Conservation (phyloP, 495 filamentous ascomycete species). For the Podospora sp. region DNA sequence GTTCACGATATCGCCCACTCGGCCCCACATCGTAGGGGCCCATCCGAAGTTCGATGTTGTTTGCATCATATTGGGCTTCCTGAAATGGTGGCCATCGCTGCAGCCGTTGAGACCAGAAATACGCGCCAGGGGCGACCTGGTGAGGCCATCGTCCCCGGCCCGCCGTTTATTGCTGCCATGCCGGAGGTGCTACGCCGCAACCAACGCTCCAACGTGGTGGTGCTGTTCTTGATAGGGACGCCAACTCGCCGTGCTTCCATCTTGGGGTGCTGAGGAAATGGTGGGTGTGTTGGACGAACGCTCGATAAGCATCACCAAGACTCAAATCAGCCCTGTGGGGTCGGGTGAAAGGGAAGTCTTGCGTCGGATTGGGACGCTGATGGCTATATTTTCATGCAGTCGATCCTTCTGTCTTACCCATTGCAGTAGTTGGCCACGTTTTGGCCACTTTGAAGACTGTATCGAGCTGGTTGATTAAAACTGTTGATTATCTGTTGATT, state of each 20-base stretch:
- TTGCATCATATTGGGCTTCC: background rate
- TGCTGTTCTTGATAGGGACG: background rate
- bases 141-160: background rate
- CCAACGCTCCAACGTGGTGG: background rate
- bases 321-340: background rate
- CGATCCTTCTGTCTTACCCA: background rate
- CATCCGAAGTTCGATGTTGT: background rate
- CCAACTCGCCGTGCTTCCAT: background rate
- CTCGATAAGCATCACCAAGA: background rate
- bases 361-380: background rate
- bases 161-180: background rate
- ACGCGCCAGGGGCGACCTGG: background rate
- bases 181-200: background rate
- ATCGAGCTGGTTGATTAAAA: background rate
- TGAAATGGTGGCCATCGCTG: background rate
- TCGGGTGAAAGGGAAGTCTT: background rate
- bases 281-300: background rate
- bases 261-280: background rate
- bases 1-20: background rate
- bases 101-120: slow-evolving; percentile 6
- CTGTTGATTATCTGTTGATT: background rate
- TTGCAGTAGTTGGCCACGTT: background rate
- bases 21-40: background rate
- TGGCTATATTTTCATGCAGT: background rate
- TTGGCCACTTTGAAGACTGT: background rate